Evolutionary conservation across 371 early-diverging fungal species (phyloP).

Genomic region (Syncephalastrum racemosum): DNA sequence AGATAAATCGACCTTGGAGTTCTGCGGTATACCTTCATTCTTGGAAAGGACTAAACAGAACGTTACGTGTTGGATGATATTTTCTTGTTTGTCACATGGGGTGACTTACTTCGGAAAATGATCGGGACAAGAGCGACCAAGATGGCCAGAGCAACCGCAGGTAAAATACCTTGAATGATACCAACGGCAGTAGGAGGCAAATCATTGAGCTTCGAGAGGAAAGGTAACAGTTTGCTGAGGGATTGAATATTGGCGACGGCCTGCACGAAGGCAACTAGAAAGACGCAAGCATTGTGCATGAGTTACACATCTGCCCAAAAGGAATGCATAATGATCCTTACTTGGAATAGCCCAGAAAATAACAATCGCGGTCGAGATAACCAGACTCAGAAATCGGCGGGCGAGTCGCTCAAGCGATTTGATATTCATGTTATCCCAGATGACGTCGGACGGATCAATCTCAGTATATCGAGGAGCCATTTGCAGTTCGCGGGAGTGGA

Average conservation of each 20-base stretch:
- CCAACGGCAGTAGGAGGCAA: conserved; percentile 46
- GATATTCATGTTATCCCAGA: conserved; percentile 81
- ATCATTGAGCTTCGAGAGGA: conserved; percentile 38
- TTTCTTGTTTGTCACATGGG: neutral
- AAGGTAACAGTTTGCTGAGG: conserved; percentile 51
- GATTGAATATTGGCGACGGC: conserved; percentile 62
- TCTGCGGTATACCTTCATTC: conserved; percentile 69
- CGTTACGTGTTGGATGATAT: neutral
- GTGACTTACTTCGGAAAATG: conserved; percentile 53
- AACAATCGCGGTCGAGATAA: conserved; percentile 51
- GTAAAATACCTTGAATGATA: conserved; percentile 79
- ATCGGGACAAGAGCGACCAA: conserved; percentile 74
- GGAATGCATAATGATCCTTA: conserved; percentile 8
- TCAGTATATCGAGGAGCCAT: conserved; percentile 70
- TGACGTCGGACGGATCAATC: conserved; percentile 74
- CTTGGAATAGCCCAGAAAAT: conserved; percentile 75
- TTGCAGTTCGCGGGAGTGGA: conserved; percentile 63
- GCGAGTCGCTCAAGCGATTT: conserved; percentile 54
- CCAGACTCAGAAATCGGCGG: conserved; percentile 52
- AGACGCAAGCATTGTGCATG: neutral
- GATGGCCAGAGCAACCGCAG: conserved; percentile 69
- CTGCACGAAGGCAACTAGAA: conserved; percentile 56
- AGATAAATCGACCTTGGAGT: conserved; percentile 61
- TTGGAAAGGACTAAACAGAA: conserved; percentile 46
- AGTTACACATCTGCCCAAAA: neutral